Evolutionary conservation across 2,329 filamentous ascomycete species (phyloP).

Genomic region (Emydomyces testavorans): DNA sequence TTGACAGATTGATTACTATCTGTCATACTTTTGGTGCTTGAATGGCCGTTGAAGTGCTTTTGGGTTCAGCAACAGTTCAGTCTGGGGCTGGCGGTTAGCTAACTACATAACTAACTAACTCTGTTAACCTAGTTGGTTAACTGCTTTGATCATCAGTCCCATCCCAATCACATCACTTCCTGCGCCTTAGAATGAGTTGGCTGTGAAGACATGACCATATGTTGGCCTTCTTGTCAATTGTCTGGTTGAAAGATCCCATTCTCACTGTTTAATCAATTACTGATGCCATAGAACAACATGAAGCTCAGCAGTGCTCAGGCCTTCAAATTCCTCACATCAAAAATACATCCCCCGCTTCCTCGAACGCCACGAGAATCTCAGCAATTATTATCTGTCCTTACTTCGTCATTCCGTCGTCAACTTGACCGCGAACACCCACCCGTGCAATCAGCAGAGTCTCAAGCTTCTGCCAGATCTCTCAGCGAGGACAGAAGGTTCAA

Average conservation of each 20-base stretch:
- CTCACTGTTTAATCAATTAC: not conserved
- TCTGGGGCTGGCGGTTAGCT: no score
- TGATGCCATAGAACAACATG: not conserved
- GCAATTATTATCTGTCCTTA: conserved; percentile 49
- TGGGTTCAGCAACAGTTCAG: no score
- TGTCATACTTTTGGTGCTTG: no score
- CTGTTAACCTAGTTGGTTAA: no score
- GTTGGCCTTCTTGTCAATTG: no score
- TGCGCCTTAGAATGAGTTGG: no score
- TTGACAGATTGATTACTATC: no score
- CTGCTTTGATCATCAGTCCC: not conserved
- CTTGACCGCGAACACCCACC: conserved; percentile 48
- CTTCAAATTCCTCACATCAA: conserved; percentile 42
- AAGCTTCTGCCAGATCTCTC: conserved; percentile 13
- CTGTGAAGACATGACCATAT: no score
- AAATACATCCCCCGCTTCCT: conserved; percentile 42
- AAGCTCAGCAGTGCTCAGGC: conserved; percentile 6
- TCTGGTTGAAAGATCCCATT: no score
- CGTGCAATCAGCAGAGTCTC: conserved; percentile 17
- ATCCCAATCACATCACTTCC: not conserved
- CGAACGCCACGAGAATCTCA: conserved; percentile 47
- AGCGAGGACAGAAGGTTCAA: conserved; percentile 14
- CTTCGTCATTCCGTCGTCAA: conserved; percentile 51
- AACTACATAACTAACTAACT: no score
- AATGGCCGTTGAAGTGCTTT: no score